phyloP scores from a whole-genome alignment of 495 filamentous ascomycete genomes.

The Aspergillus sclerotiicarbonarius region DNA sequence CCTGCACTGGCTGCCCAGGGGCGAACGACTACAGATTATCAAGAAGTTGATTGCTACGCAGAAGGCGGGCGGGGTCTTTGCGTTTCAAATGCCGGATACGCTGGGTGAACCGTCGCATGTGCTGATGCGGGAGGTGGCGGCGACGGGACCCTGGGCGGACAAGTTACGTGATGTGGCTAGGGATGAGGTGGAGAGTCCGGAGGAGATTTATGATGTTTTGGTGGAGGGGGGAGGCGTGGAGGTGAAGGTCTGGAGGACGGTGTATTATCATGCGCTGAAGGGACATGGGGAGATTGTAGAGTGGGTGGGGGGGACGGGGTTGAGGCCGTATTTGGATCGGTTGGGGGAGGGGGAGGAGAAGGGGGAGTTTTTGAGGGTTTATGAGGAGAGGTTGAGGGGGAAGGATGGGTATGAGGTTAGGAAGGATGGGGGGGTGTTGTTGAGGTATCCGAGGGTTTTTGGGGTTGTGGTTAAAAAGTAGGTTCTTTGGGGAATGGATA shows the following conservation, averaged over 20 bases:
- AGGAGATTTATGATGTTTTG: conserved; percentile 46
- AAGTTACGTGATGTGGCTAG: conserved; percentile 36
- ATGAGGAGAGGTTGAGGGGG: conserved; percentile 34
- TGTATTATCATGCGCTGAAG: conserved; percentile 50
- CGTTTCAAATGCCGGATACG: conserved; percentile 56
- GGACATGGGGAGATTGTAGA: conserved; percentile 49
- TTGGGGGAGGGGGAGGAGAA: conserved; percentile 29
- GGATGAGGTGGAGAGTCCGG: conserved; percentile 45
- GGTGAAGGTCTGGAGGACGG: conserved; percentile 51
- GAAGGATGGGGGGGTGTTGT: conserved; percentile 44
- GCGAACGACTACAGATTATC: conserved; percentile 41
- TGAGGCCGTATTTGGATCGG: conserved; percentile 50
- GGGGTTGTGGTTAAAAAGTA: conserved; percentile 42
- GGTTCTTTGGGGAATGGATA: neutral
- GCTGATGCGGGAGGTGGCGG: conserved; percentile 46
- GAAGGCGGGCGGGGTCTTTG: conserved; percentile 45
- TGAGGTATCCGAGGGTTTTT: conserved; percentile 49
- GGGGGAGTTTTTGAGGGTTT: conserved; percentile 39
- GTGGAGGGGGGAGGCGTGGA: conserved; percentile 18
- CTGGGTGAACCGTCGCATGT: conserved; percentile 45
- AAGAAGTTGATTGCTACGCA: conserved; percentile 38
- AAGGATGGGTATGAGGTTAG: conserved; percentile 35
- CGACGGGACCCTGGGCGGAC: conserved; percentile 35
- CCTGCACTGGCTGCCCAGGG: conserved; percentile 51
- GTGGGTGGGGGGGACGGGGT: conserved; percentile 56